phyloP scores from a whole-genome alignment of 768 basidiomycete species.

The Gloeopeniophorella convolvens region DNA sequence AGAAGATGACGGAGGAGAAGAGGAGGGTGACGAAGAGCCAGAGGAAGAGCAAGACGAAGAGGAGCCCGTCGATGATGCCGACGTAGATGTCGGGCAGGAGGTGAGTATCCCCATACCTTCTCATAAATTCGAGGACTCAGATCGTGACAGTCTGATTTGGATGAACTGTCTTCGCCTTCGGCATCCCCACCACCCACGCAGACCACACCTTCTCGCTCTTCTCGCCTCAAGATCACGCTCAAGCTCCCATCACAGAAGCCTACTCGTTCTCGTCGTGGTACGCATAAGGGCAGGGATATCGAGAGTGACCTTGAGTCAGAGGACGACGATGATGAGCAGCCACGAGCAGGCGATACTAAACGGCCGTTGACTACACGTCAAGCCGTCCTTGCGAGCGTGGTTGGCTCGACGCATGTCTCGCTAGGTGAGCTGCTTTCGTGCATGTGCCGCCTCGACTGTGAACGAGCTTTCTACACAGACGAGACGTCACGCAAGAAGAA shows the following conservation, averaged over 20 bases:
- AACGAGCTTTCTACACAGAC: constrained; percentile 13
- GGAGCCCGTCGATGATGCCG: constrained; percentile 16
- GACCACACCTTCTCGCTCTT: constrained; percentile 26
- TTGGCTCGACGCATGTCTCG: constrained; percentile 63
- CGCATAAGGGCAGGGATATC: constrained; percentile 27
- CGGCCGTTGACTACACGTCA: constrained; percentile 44
- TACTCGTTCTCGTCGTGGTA: constrained; percentile 5
- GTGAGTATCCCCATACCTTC: too few species aligned
- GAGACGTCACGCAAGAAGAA: constrained; percentile 50
- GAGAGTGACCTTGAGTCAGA: constrained; percentile 39
- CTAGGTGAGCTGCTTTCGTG: constrained; percentile 35
- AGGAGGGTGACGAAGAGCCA: constrained; percentile 9
- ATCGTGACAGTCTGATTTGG: constrained; percentile 15
- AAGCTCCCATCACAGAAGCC: constrained; percentile 39
- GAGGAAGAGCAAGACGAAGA: constrained; percentile 20
- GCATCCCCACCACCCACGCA: constrained; percentile 18
- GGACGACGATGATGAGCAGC: constrained; percentile 28
- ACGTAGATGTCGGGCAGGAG: constrained; percentile 23
- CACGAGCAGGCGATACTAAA: constrained; percentile 24
- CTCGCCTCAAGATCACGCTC: constrained; percentile 55
- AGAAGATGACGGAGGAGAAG: constrained; percentile 21
- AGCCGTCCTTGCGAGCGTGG: constrained; percentile 64
- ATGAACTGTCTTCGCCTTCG: constrained; percentile 20
- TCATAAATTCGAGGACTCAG: too few species aligned
- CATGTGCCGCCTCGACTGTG: not conserved